These are phyloP conservation scores for Parastagonospora avenae DNA, from an alignment of 2,329 filamentous ascomycete species.

Conservation along the genomic window DNA sequence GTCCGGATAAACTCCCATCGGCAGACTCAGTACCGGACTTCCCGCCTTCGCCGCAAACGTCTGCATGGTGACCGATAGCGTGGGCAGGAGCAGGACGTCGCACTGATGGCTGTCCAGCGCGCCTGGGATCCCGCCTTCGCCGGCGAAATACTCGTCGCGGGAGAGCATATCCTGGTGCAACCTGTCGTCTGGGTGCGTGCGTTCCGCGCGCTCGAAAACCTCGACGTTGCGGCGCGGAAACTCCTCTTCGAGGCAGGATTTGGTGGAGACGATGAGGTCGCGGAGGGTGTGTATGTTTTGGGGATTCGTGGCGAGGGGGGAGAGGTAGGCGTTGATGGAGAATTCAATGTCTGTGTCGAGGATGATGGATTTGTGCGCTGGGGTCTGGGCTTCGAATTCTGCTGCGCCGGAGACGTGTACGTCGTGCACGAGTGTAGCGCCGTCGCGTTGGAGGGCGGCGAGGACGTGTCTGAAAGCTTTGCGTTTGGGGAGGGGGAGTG, in stretches of 20 bases:
- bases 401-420: conserved; percentile 46
- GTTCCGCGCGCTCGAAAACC: conserved; percentile 11
- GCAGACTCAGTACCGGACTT: conserved; percentile 63
- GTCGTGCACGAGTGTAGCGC: conserved; percentile 20
- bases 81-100: conserved; percentile 64
- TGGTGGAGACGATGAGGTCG: conserved; percentile 60
- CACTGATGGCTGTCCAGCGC: conserved; percentile 59
- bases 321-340: conserved; percentile 61
- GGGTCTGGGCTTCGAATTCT: conserved; percentile 48
- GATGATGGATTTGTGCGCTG: conserved; percentile 41
- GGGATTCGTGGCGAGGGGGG: conserved; percentile 60
- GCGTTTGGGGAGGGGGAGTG: background rate
- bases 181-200: conserved; percentile 53
- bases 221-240: conserved; percentile 62
- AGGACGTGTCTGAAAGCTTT: conserved; percentile 8
- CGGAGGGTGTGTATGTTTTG: conserved; percentile 56
- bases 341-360: conserved; percentile 62
- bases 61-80: conserved; percentile 54
- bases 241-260: conserved; percentile 56
- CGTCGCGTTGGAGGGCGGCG: conserved; percentile 4
- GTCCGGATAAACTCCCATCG: conserved; percentile 55
- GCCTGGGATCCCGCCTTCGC: conserved; percentile 62
- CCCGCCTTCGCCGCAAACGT: conserved; percentile 44
- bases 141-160: conserved; percentile 56
- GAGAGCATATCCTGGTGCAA: conserved; percentile 60